Base-by-base conservation (phyloP, 2,329 filamentous ascomycete genomes). In the Penicillium oxalicum region DNA sequence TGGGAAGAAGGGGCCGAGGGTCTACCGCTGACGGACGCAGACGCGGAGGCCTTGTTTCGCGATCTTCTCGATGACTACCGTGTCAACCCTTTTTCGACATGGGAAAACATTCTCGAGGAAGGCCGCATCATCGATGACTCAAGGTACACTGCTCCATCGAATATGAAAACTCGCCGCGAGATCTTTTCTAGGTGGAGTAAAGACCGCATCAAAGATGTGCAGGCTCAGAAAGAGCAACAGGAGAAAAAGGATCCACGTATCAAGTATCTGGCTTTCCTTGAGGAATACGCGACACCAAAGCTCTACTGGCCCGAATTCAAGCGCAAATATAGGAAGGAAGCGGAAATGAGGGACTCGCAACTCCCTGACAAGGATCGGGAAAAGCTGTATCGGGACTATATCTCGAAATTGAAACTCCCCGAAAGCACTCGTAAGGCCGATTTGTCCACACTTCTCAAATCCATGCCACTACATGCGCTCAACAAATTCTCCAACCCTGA, bases 291-390 rank as follows among this genome's bases (percentile, higher is more conserved):
- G 0, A 93, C 85, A 0, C 86, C 88, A 0, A 97, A 95, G 70
- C 77, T 98, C 1, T 98, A 95, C 75, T 98, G 93, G 93, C 86
- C 88, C 0, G 93, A 98, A 66, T 98, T 98, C 71, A 89, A 88
- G 61, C 79, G 93, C 32, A 98, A 96, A 65, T 93, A 83, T 70
- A 86, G 86, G 56, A 91, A 86, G 56, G 90, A 95, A 55, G 69
- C 80, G 0, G 79, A 84, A 45, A 90, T 98, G 86, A 74, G 67
- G 48, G 69, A 72, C 45, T 60, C 61, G 5, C 63, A 70, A 13
- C 53, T 76, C 38, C 65, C 67, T 24, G 74, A 77, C 51, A 76
- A 73, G 53, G 74, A 76, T 45, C 67, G 72, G 5, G 74, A 77
- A 54, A 76, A 74, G 52, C 63, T 68, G 51, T 77, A 76, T 53